Evolutionary conservation across 805 yeast species (phyloP).

Genomic region (Candida suzukii): DNA sequence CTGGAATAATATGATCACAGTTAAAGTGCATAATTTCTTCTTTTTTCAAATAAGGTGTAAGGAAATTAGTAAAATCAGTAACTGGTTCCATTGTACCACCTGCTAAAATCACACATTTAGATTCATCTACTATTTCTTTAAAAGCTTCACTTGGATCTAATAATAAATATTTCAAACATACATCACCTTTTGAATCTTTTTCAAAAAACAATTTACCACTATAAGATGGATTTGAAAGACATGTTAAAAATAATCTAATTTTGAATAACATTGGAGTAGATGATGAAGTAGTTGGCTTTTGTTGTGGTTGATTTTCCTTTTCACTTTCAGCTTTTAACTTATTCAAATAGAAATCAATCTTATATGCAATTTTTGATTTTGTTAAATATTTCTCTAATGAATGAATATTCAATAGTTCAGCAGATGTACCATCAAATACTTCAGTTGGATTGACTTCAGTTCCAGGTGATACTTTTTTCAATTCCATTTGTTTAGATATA

Average conservation of each 20-base stretch:
- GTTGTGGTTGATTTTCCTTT: slow-evolving; percentile 5
- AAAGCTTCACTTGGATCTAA: slow-evolving; percentile 75
- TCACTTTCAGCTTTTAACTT: slow-evolving; percentile 3
- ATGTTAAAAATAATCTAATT: slow-evolving; percentile 54
- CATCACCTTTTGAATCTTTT: slow-evolving; percentile 20
- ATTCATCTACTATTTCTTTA: slow-evolving; percentile 53
- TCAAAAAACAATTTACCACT: slow-evolving; percentile 78
- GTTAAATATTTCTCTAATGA: slow-evolving; percentile 57
- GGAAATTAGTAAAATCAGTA: slow-evolving; percentile 55
- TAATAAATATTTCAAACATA: slow-evolving; percentile 57
- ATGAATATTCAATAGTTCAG: slow-evolving; percentile 66
- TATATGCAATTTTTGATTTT: slow-evolving; percentile 72
- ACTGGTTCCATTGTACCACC: slow-evolving; percentile 97
- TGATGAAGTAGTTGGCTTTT: slow-evolving; percentile 3
- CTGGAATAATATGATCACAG: slow-evolving; percentile 83
- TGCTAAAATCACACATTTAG: slow-evolving; percentile 69
- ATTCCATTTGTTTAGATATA: slow-evolving; percentile 25
- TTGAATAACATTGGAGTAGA: slow-evolving; percentile 57
- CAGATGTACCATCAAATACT: slow-evolving; percentile 52
- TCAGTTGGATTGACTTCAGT: slow-evolving; percentile 41
- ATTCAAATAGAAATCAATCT: slow-evolving; percentile 66
- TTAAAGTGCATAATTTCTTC: slow-evolving; percentile 45
- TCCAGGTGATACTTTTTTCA: slow-evolving; percentile 40
- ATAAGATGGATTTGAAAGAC: slow-evolving; percentile 63
- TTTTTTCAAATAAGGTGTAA: slow-evolving; percentile 50